Evolutionary conservation across 2,329 filamentous ascomycete species (phyloP), one percentile per base, ranked within the genome.

Genomic region (Fusarium sp.): DNA sequence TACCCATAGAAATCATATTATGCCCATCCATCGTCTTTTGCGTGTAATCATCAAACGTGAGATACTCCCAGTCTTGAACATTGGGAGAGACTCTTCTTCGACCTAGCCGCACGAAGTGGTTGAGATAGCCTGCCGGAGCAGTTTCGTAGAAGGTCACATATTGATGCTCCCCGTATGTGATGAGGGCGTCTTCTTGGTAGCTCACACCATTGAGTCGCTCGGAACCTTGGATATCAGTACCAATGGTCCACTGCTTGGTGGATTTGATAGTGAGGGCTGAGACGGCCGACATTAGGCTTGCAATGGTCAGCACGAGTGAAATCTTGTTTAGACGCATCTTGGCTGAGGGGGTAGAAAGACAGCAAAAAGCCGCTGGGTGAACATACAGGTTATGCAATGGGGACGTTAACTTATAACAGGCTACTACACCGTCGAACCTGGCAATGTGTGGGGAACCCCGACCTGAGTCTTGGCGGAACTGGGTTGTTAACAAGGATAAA

Each of bases 1-100:
- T 70, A 0, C 66, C 66, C 66, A 69, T 69, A 1, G 66, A 69
- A 0, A 69, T 69, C 66, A 69, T 70, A 2, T 69, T 69, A 1
- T 69, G 66, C 0, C 66, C 66, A 9, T 69, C 66, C 62, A 69
- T 70, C 0, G 66, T 70, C 14, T 53, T 70, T 17, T 69, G 66
- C 0, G 43, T 67, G 6, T 69, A 69, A 1, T 70, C 66, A 7
- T 56, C 40, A 0, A 69, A 32, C 0, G 66, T 51, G 9, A 69
- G 35, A 4, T 70, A 70, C 3, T 69, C 37, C 66, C 66, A 69
- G 6, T 67, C 22, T 0, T 15, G 15, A 2, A 69, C 43, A 8
- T 7, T 39, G 0, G 66, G 66, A 1, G 37, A 49, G 9, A 69
- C 30, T 6, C 39, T 61, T 20, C 66, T 37, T 0, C 66, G 66